Evolutionary conservation across 768 basidiomycete genomes (phyloP).

Genomic region (Leccinum pellstonianum): DNA sequence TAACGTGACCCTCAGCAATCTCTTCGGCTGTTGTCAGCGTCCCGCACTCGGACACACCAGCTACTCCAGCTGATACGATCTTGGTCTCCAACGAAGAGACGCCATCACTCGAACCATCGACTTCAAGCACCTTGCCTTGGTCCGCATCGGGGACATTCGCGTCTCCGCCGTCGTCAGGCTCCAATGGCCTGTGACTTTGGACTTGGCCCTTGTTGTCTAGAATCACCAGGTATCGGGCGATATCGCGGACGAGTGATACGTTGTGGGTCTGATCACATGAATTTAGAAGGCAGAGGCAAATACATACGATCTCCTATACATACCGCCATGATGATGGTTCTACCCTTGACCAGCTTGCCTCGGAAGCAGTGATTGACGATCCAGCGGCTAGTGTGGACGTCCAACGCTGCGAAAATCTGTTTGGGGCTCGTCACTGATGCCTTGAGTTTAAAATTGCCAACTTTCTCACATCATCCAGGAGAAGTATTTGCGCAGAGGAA

Average conservation of each 20-base stretch:
- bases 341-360: conserved; percentile 6
- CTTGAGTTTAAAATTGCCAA: not conserved
- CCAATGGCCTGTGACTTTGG: conserved; percentile 44
- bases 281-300: not conserved
- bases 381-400: conserved; percentile 51
- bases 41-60: not conserved
- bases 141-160: not conserved
- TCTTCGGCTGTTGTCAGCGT: conserved; percentile 14
- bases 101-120: not conserved
- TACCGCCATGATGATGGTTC: conserved; percentile 13
- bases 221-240: conserved; percentile 45
- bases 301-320: not conserved
- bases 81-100: conserved; percentile 26
- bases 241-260: conserved; percentile 26
- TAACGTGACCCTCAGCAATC: conserved; percentile 16
- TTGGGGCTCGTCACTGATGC: not conserved
- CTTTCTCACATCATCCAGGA: conserved; percentile 63
- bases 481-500: conserved; percentile 53
- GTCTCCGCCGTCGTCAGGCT: conserved; percentile 13
- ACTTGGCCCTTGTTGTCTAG: conserved; percentile 53
- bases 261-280: conserved; percentile 29
- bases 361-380: conserved; percentile 47
- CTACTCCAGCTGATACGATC: conserved; percentile 14
- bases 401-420: conserved; percentile 52
- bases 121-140: not conserved